Conservation (phyloP, 495 filamentous ascomycete species). For the Terfezia boudieri region DNA sequence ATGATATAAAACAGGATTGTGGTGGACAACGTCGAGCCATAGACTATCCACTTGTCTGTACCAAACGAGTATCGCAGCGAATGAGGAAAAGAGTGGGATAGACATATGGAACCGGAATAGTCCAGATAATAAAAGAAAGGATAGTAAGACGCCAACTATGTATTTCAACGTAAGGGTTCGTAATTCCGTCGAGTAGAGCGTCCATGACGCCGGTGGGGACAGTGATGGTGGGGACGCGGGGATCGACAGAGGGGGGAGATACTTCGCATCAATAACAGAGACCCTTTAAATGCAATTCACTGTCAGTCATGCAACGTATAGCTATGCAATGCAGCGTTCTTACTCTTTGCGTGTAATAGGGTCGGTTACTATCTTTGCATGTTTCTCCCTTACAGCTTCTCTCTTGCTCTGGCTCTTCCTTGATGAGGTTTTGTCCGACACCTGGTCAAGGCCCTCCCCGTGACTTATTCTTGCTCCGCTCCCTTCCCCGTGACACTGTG, state of each 20-base stretch:
- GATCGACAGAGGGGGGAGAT: slow-evolving; percentile 7
- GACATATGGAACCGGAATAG: slow-evolving; percentile 10
- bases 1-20: slow-evolving; percentile 2
- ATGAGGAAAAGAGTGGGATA: slow-evolving; percentile 6
- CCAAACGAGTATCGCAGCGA: slow-evolving; percentile 8
- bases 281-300: neutral
- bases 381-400: neutral
- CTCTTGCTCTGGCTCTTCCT: too few relatives aligned
- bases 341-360: slow-evolving; percentile 13
- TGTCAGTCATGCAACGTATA: neutral
- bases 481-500: too few relatives aligned
- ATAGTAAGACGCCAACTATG: slow-evolving; percentile 5
- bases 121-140: slow-evolving; percentile 13
- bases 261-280: slow-evolving; percentile 13
- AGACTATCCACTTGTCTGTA: slow-evolving; percentile 8
- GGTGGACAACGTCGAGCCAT: slow-evolving; percentile 11
- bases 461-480: too few relatives aligned
- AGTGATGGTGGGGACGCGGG: slow-evolving; percentile 1
- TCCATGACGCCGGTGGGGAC: slow-evolving; percentile 8
- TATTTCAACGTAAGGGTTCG: slow-evolving; percentile 13
- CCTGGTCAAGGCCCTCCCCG: too few relatives aligned
- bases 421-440: too few relatives aligned
- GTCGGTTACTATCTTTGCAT: slow-evolving; percentile 7
- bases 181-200: slow-evolving; percentile 13
- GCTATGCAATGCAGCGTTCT: neutral